Percentiles rank a stretch among this genome's conserved stretches.
phyloP scores from a whole-genome alignment of 345 rosid species.

The Zanthoxylum bungeanum region DNA sequence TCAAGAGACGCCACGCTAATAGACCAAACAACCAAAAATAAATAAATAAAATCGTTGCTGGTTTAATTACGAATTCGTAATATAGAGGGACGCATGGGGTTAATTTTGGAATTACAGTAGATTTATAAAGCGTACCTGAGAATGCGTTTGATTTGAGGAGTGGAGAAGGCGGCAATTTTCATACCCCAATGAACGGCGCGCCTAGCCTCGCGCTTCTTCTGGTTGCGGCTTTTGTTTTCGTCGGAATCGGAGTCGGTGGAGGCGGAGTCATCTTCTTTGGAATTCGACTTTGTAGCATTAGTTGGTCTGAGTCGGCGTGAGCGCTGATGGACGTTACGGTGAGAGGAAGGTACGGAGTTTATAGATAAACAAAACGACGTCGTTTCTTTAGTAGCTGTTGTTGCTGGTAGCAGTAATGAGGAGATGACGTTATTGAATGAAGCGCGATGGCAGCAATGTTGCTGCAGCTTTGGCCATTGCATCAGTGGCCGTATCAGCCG shows the following conservation, averaged over 20 bases:
- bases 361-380: slow-evolving; percentile 13
- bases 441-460: slow-evolving; percentile 11
- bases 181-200: slow-evolving; percentile 80
- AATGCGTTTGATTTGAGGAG: slow-evolving; percentile 63
- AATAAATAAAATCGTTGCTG: background rate
- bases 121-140: slow-evolving; percentile 36
- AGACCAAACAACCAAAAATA: background rate
- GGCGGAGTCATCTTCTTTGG: slow-evolving; percentile 23
- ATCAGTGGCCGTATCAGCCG: slow-evolving; percentile 42
- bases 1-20: slow-evolving; percentile 67
- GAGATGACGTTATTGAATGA: slow-evolving; percentile 11
- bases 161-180: slow-evolving; percentile 74
- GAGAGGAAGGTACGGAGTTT: slow-evolving; percentile 28
- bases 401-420: slow-evolving; percentile 12
- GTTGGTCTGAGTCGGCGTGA: slow-evolving; percentile 32
- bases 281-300: slow-evolving; percentile 27
- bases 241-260: slow-evolving; percentile 50
- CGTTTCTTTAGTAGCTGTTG: slow-evolving; percentile 13
- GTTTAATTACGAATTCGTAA: background rate
- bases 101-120: background rate
- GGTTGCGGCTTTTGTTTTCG: slow-evolving; percentile 59
- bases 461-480: slow-evolving; percentile 33
- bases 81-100: background rate
- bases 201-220: slow-evolving; percentile 89
- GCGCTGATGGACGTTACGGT: slow-evolving; percentile 25